phyloP scores from a whole-genome alignment of 768 basidiomycete species.

The Lentinula detonsa region DNA sequence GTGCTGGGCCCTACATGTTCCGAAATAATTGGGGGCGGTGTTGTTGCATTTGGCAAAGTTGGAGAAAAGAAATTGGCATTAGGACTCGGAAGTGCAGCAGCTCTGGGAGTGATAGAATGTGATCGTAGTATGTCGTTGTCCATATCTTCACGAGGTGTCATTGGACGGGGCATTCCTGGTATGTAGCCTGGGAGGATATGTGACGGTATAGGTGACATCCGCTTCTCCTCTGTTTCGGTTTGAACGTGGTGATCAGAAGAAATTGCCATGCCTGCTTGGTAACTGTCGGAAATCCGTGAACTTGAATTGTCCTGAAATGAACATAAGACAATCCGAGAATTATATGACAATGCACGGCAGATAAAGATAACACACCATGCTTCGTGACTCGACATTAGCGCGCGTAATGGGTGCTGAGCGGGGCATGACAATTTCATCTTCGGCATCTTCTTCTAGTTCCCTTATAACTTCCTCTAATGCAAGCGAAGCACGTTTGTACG shows the following conservation, averaged over 20 bases:
- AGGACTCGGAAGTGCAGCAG: slow-evolving; percentile 53
- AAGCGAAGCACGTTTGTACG: slow-evolving; percentile 59
- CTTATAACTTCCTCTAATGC: slow-evolving; percentile 73
- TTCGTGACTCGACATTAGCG: slow-evolving; percentile 25
- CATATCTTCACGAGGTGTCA: slow-evolving; percentile 74
- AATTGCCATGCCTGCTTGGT: slow-evolving; percentile 65
- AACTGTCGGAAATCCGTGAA: slow-evolving; percentile 30
- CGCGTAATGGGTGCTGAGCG: slow-evolving; percentile 50
- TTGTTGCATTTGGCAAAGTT: slow-evolving; percentile 10
- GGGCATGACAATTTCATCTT: slow-evolving; percentile 74
- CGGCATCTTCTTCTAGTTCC: slow-evolving; percentile 70
- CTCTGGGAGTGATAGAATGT: slow-evolving; percentile 76
- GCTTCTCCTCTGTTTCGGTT: slow-evolving; percentile 42
- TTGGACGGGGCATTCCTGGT: slow-evolving; percentile 86
- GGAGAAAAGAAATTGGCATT: slow-evolving; percentile 29
- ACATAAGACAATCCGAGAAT: background rate
- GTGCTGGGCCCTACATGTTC: slow-evolving; percentile 49
- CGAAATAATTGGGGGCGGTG: slow-evolving; percentile 16
- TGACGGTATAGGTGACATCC: slow-evolving; percentile 58
- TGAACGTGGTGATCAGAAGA: slow-evolving; percentile 54
- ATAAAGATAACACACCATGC: slow-evolving; percentile 20
- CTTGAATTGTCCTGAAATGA: background rate
- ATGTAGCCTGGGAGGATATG: slow-evolving; percentile 76
- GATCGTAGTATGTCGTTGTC: slow-evolving; percentile 68
- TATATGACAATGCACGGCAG: background rate